Conservation (phyloP, 768 basidiomycete genomes). For the Clitopilus passeckerianus region DNA sequence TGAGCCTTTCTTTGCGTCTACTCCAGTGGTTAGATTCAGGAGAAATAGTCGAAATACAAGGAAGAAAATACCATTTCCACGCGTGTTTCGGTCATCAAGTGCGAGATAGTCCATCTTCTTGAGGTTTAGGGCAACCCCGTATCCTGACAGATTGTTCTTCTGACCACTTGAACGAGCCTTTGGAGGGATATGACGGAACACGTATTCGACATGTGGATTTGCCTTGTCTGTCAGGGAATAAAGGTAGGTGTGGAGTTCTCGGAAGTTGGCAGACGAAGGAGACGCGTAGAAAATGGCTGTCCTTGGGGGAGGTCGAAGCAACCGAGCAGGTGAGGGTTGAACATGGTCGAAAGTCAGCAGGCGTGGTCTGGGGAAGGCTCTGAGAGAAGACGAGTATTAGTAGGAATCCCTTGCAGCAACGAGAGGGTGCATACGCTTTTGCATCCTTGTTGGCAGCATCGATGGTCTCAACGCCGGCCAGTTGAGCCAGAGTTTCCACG, state of each 20-base stretch:
- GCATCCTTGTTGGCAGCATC: constrained; percentile 26
- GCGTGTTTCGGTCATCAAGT: constrained; percentile 73
- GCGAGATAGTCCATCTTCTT: constrained; percentile 98
- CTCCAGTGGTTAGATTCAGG: constrained; percentile 1
- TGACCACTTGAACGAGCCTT: constrained; percentile 13
- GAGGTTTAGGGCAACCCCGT: constrained; percentile 86
- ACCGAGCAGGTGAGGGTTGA: constrained; percentile 42
- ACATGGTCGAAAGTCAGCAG: constrained; percentile 78
- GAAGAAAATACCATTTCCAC: constrained; percentile 10
- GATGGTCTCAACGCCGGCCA: constrained; percentile 48
- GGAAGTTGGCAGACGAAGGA: constrained; percentile 61
- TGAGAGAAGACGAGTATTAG: constrained; percentile 3
- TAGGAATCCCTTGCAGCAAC: neutral
- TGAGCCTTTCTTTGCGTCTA: constrained; percentile 4
- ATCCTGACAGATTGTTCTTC: constrained; percentile 68
- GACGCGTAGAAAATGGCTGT: constrained; percentile 80
- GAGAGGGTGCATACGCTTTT: constrained; percentile 18
- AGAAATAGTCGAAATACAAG: neutral
- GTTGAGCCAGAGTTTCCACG: constrained; percentile 47
- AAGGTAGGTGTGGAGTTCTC: constrained; percentile 63
- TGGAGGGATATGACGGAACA: constrained; percentile 67
- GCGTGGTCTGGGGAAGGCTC: constrained; percentile 37
- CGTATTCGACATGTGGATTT: constrained; percentile 57
- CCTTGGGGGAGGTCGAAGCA: constrained; percentile 42
- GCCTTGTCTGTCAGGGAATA: constrained; percentile 39